These are phyloP conservation scores for Sporothrix pseudoabietina DNA, from an alignment of 2,329 filamentous ascomycete species.

Conservation along the genomic window DNA sequence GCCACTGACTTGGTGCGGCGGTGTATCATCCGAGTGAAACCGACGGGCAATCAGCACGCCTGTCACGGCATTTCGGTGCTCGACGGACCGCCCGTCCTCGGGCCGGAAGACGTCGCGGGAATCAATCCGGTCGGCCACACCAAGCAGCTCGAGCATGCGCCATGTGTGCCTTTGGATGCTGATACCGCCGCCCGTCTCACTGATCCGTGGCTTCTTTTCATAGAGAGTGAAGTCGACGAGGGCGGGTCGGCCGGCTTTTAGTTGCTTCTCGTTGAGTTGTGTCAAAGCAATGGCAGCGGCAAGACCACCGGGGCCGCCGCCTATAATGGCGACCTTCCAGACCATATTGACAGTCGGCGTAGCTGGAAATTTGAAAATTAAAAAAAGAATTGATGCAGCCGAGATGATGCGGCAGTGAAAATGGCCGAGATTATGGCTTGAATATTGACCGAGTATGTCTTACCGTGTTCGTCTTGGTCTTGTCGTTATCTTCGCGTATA, in stretches of 20 bases:
- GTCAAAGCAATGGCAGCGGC: constrained; percentile 27
- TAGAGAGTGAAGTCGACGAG: constrained; percentile 43
- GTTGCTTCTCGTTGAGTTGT: constrained; percentile 24
- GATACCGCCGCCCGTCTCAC: constrained; percentile 45
- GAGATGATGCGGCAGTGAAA: not conserved
- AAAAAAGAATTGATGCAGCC: not conserved
- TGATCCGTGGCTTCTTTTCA: constrained; percentile 44
- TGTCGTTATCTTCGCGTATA: not conserved
- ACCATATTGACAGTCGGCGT: constrained; percentile 7
- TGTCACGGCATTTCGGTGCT: constrained; percentile 42
- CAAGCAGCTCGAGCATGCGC: constrained; percentile 42
- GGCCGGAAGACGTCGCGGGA: constrained; percentile 41
- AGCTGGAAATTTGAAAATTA: no score
- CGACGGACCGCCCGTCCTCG: constrained; percentile 36
- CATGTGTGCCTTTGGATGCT: constrained; percentile 44
- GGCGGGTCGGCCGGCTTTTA: constrained; percentile 32
- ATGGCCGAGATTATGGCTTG: not conserved
- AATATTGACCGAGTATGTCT: not conserved
- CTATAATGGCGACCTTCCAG: constrained; percentile 30
- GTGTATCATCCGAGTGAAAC: constrained; percentile 35
- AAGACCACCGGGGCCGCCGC: constrained; percentile 30
- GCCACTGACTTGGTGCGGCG: constrained; percentile 38
- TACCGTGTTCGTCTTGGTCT: not conserved
- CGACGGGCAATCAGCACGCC: constrained; percentile 39
- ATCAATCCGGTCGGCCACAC: constrained; percentile 41